Conservation (phyloP, 768 basidiomycete genomes). For the Plicaturopsis crispa region DNA sequence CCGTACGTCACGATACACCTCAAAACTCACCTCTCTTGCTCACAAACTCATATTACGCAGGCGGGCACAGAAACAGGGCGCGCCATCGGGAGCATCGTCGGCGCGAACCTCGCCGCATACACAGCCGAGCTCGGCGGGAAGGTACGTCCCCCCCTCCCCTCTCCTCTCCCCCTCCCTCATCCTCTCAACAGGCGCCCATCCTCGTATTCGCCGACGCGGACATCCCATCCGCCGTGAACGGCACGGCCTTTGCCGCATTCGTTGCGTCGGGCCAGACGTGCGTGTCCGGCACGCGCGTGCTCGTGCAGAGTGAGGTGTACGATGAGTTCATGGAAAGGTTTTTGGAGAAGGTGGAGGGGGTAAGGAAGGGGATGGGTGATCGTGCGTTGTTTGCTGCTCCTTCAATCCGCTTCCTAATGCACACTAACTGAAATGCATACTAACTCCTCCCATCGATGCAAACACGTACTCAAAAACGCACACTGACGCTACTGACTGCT, state of each 20-base stretch:
- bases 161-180: conserved; percentile 2
- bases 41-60: conserved; percentile 23
- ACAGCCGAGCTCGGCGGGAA: conserved; percentile 88
- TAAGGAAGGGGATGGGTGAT: conserved; percentile 66
- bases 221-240: conserved; percentile 67
- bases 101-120: conserved; percentile 63
- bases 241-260: conserved; percentile 77
- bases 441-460: too few relatives aligned
- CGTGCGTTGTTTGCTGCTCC: conserved; percentile 53
- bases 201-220: conserved; percentile 77
- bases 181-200: conserved; percentile 56
- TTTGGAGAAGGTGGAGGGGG: conserved; percentile 52
- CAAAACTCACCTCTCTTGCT: background rate
- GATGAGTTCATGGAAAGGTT: conserved; percentile 58
- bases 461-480: too few relatives aligned
- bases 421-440: too few relatives aligned
- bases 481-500: background rate
- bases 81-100: conserved; percentile 65
- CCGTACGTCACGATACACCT: conserved; percentile 35
- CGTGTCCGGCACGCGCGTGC: conserved; percentile 82
- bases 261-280: conserved; percentile 88
- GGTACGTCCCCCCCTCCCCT: conserved; percentile 25
- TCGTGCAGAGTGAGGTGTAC: conserved; percentile 66
- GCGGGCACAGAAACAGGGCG: conserved; percentile 76
- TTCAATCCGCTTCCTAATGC: too few relatives aligned